Evolutionary conservation across 2,329 filamentous ascomycete species (phyloP).

Genomic region (Pseudopyricularia cyperi): DNA sequence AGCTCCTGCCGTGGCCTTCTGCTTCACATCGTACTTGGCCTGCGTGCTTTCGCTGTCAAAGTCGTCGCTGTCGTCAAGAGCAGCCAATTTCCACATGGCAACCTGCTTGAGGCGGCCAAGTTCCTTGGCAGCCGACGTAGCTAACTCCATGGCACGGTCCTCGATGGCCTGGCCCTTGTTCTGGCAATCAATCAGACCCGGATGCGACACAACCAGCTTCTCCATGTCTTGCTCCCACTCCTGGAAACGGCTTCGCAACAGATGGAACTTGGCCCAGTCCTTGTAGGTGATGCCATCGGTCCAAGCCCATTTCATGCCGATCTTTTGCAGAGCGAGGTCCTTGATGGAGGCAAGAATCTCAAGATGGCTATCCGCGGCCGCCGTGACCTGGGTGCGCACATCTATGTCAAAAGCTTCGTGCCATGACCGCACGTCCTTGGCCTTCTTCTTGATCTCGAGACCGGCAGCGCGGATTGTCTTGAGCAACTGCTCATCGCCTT

Average conservation of each 20-base stretch:
- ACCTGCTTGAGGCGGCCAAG: slow-evolving; percentile 71
- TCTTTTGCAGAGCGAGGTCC: slow-evolving; percentile 75
- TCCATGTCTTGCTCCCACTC: slow-evolving; percentile 78
- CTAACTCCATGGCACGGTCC: slow-evolving; percentile 66
- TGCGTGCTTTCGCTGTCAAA: slow-evolving; percentile 59
- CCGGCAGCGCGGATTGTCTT: slow-evolving; percentile 52
- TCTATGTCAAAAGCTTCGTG: slow-evolving; percentile 58
- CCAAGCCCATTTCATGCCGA: slow-evolving; percentile 92
- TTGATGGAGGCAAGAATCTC: slow-evolving; percentile 72
- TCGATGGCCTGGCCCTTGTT: slow-evolving; percentile 47
- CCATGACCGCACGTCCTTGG: slow-evolving; percentile 67
- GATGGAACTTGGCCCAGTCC: slow-evolving; percentile 92
- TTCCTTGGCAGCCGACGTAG: slow-evolving; percentile 68
- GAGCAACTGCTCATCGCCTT: slow-evolving; percentile 28
- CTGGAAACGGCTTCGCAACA: slow-evolving; percentile 68
- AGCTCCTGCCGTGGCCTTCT: slow-evolving; percentile 5
- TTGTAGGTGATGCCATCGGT: slow-evolving; percentile 93
- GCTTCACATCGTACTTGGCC: slow-evolving; percentile 34
- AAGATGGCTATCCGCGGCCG: slow-evolving; percentile 68
- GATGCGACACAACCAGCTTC: slow-evolving; percentile 60
- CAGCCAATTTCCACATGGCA: slow-evolving; percentile 68
- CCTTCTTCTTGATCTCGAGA: slow-evolving; percentile 60
- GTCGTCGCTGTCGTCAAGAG: slow-evolving; percentile 61
- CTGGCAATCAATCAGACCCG: slow-evolving; percentile 55
- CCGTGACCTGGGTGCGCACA: slow-evolving; percentile 53